These are phyloP conservation scores for Tripterygium wilfordii DNA, from an alignment of 177 flowering plant genomes.

Conservation along the genomic window DNA sequence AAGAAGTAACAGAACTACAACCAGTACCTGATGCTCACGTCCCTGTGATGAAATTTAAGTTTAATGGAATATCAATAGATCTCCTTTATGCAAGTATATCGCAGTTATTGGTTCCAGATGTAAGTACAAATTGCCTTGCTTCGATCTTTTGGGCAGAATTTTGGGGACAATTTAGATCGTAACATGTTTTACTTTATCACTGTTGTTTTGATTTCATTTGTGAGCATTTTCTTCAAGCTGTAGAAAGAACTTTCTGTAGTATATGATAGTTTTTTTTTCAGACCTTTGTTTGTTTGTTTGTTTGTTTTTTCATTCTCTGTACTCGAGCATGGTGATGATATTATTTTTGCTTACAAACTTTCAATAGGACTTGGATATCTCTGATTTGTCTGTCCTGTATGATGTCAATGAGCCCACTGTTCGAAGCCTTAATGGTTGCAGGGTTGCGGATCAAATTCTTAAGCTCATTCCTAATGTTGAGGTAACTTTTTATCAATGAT, in stretches of 20 bases:
- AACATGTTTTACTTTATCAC: no score
- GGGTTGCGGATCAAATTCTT: constrained; percentile 72
- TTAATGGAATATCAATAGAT: constrained; percentile 62
- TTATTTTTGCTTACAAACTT: no score
- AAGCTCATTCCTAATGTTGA: constrained; percentile 62
- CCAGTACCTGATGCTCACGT: constrained; percentile 87
- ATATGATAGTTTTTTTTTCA: no score
- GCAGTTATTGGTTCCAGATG: constrained; percentile 59
- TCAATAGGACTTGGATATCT: constrained; percentile 63
- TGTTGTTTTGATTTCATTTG: no score
- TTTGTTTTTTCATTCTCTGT: no score
- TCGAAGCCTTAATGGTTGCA: constrained; percentile 66
- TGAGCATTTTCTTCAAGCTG: no score
- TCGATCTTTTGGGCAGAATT: no score
- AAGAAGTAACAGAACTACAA: constrained; percentile 67
- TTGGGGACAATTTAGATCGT: no score
- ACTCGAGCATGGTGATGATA: no score
- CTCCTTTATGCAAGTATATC: constrained; percentile 75
- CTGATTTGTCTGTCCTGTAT: constrained; percentile 31
- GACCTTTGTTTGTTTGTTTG: no score
- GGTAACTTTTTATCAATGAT: no score
- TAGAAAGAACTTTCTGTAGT: no score
- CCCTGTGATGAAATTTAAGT: constrained; percentile 77
- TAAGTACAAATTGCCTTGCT: constrained; percentile 19
- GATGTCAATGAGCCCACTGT: constrained; percentile 60